Evolutionary conservation across 2,329 filamentous ascomycete species (phyloP).

Genomic region (Nigrospora sphaerica): DNA sequence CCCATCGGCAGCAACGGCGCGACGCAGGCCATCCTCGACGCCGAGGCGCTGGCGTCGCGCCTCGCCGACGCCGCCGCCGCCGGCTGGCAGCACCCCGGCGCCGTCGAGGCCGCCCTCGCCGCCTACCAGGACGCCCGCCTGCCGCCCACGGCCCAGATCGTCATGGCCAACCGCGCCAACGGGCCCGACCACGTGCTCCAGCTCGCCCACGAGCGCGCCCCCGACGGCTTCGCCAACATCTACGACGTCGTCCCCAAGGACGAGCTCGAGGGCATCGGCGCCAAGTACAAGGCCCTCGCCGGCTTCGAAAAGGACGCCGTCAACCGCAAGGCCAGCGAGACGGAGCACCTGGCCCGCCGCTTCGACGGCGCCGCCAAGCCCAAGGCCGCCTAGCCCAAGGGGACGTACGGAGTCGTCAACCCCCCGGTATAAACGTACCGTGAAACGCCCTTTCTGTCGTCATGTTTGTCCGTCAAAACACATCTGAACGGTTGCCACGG

Average conservation of each 20-base stretch:
- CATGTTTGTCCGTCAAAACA: no score
- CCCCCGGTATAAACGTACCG: no score
- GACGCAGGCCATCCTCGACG: slow-evolving; percentile 36
- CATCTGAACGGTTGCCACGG: no score
- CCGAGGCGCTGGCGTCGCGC: slow-evolving; percentile 26
- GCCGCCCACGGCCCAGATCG: slow-evolving; percentile 34
- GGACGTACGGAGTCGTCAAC: no score
- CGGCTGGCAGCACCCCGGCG: slow-evolving; percentile 2
- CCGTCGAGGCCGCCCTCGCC: slow-evolving; percentile 24
- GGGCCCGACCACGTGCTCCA: slow-evolving; percentile 38
- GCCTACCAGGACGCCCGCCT: slow-evolving; percentile 30
- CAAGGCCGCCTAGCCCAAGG: no score
- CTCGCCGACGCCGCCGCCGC: slow-evolving; percentile 14
- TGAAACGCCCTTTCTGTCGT: no score
- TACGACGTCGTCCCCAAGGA: slow-evolving; percentile 30
- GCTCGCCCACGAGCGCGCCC: slow-evolving; percentile 34
- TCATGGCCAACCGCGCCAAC: slow-evolving; percentile 37
- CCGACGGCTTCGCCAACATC: slow-evolving; percentile 30
- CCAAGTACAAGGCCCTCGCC: slow-evolving; percentile 29
- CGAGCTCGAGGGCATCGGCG: slow-evolving; percentile 29
- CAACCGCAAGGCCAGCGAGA: slow-evolving; percentile 29
- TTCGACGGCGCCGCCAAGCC: background rate
- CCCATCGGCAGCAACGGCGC: slow-evolving; percentile 36
- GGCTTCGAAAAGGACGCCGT: slow-evolving; percentile 37
- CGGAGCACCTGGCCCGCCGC: slow-evolving; percentile 15